Evolutionary conservation across 192 early-diverging fungal species (phyloP).

Genomic region (Lobosporangium transversale): DNA sequence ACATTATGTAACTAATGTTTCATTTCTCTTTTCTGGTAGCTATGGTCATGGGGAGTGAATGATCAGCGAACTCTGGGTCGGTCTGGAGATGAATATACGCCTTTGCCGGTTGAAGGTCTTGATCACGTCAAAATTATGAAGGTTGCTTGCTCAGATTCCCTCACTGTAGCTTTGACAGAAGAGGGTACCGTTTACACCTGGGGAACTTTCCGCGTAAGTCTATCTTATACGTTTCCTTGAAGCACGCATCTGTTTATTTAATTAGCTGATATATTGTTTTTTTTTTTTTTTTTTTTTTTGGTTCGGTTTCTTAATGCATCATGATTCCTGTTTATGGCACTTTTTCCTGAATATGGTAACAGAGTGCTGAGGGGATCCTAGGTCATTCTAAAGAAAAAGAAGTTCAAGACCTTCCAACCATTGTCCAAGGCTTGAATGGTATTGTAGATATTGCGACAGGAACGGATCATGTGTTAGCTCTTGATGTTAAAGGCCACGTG

Average conservation of each 20-base stretch:
- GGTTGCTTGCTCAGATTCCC: constrained; percentile 55
- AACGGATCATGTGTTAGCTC: constrained; percentile 85
- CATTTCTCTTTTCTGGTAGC: constrained; percentile 31
- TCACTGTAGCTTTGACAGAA: constrained; percentile 80
- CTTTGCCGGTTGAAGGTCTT: constrained; percentile 73
- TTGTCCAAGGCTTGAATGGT: constrained; percentile 62
- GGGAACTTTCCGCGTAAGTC: constrained; percentile 79
- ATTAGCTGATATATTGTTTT: background rate
- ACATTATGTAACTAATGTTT: too few species aligned
- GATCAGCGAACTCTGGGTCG: constrained; percentile 90
- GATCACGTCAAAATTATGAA: constrained; percentile 71
- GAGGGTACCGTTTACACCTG: constrained; percentile 86
- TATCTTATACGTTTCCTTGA: background rate
- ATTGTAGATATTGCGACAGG: constrained; percentile 85
- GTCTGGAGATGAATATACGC: constrained; percentile 71
- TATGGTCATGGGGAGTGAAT: constrained; percentile 97
- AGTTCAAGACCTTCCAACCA: constrained; percentile 69
- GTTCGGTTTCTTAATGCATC: background rate
- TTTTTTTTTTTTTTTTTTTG: background rate
- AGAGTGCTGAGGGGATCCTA: constrained; percentile 85
- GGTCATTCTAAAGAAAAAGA: constrained; percentile 77
- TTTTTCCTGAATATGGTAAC: constrained; percentile 18
- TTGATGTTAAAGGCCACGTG: constrained; percentile 76
- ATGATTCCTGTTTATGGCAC: background rate
- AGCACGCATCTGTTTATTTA: background rate